These are phyloP conservation scores for Venturia effusa DNA, from an alignment of 2,329 filamentous ascomycete genomes.

Conservation along the genomic window DNA sequence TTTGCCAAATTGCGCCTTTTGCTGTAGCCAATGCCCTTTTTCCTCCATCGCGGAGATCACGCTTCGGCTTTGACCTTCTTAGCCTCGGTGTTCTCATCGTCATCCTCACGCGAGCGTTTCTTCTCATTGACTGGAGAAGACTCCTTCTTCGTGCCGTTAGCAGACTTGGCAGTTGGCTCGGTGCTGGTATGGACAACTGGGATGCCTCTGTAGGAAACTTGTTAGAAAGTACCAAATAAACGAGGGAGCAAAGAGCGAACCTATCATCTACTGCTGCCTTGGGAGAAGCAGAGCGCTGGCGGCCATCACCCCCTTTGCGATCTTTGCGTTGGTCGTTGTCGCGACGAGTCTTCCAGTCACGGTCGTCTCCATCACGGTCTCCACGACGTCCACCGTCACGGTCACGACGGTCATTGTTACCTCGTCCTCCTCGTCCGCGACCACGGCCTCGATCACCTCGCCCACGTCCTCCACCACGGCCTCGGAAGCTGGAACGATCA, in stretches of 20 bases:
- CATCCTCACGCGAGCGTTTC: conserved; percentile 13
- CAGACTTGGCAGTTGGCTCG: not conserved
- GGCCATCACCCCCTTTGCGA: conserved; percentile 4
- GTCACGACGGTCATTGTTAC: conserved; percentile 15
- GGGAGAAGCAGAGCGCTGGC: conserved; percentile 5
- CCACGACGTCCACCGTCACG: conserved; percentile 7
- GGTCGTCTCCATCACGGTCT: conserved; percentile 12
- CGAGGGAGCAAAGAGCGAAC: conserved; percentile 19
- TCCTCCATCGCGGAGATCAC: not conserved
- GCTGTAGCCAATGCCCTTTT: not conserved
- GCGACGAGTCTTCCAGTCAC: conserved; percentile 18
- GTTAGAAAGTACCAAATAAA: conserved; percentile 6
- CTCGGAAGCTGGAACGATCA: conserved; percentile 14
- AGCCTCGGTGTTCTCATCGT: conserved; percentile 24
- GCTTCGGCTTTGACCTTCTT: conserved; percentile 37
- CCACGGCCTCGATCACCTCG: conserved; percentile 21
- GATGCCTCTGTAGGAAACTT: conserved; percentile 23
- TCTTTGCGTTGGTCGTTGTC: conserved; percentile 21
- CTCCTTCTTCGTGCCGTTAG: conserved; percentile 2
- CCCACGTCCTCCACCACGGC: conserved; percentile 18
- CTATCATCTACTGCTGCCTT: conserved; percentile 25
- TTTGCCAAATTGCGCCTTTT: not conserved
- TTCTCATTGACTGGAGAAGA: conserved; percentile 12
- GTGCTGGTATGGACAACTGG: conserved; percentile 11
- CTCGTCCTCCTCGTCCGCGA: conserved; percentile 16